Percentiles rank a stretch among this genome's conserved stretches.
phyloP scores from a whole-genome alignment of 345 rosid species.

The Eucalyptus pauciflora region DNA sequence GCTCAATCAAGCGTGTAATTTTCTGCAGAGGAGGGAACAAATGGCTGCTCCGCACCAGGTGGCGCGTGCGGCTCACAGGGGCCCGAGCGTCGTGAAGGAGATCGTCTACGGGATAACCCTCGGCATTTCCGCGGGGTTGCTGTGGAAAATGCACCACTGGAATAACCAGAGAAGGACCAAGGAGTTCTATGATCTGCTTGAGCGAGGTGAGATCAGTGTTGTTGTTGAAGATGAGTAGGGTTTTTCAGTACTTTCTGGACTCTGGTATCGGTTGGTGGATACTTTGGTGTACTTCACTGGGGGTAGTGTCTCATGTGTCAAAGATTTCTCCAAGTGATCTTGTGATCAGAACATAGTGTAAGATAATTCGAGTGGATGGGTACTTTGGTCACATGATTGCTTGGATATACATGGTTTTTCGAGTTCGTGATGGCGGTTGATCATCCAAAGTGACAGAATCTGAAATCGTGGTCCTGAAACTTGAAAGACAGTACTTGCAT shows the following conservation, averaged over 20 bases:
- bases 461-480: neutral
- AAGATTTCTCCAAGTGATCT: neutral
- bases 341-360: neutral
- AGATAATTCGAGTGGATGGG: neutral
- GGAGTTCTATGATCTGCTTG: constrained; percentile 25
- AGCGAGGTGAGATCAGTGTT: constrained; percentile 20
- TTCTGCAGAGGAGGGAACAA: neutral
- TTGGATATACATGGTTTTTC: no score
- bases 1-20: neutral
- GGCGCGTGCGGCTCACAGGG: constrained; percentile 7
- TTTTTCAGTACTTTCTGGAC: neutral
- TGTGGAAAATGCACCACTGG: constrained; percentile 40
- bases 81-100: constrained; percentile 28
- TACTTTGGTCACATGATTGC: neutral
- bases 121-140: constrained; percentile 9
- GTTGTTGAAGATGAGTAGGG: constrained; percentile 14
- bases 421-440: neutral
- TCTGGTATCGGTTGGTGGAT: neutral
- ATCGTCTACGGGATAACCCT: constrained; percentile 11
- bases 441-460: neutral
- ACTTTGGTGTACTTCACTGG: neutral
- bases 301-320: neutral
- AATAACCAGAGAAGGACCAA: constrained; percentile 18
- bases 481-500: neutral
- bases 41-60: constrained; percentile 10